These are phyloP conservation scores for Emmonsia crescens DNA, from an alignment of 2,329 filamentous ascomycete species.

Conservation along the genomic window DNA sequence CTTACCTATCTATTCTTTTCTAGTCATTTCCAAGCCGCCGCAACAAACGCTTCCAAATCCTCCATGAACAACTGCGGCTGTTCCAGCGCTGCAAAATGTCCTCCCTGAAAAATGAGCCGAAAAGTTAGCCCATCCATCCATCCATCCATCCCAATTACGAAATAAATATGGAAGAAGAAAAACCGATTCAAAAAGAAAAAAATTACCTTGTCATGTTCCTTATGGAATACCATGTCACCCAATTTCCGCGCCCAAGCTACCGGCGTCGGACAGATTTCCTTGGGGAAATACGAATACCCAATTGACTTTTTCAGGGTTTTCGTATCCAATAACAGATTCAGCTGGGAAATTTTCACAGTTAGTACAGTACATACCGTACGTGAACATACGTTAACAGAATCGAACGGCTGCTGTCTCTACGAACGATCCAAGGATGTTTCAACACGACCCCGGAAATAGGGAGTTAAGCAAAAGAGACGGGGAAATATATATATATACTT, in stretches of 20 bases:
- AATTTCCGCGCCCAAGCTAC: neutral
- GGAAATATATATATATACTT: too few species aligned
- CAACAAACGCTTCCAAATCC: neutral
- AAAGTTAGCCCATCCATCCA: neutral
- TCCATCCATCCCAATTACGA: too few species aligned
- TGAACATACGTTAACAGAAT: too few species aligned
- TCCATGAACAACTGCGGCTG: neutral
- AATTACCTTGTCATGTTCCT: neutral
- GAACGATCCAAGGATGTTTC: too few species aligned
- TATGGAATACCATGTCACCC: neutral
- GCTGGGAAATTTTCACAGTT: neutral
- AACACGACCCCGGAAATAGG: too few species aligned
- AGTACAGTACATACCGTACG: too few species aligned
- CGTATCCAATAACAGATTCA: neutral
- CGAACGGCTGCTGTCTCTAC: too few species aligned
- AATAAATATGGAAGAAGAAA: neutral
- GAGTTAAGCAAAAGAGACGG: too few species aligned
- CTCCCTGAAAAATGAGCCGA: neutral
- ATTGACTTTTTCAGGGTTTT: neutral
- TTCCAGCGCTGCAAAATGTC: neutral
- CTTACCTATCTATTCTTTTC: neutral
- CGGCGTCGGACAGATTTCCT: neutral
- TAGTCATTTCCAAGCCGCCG: neutral
- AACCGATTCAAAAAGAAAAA: neutral
- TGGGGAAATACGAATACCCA: neutral